Evolutionary conservation across 2,329 filamentous ascomycete genomes (phyloP).

Genomic region (Apiospora sp.): DNA sequence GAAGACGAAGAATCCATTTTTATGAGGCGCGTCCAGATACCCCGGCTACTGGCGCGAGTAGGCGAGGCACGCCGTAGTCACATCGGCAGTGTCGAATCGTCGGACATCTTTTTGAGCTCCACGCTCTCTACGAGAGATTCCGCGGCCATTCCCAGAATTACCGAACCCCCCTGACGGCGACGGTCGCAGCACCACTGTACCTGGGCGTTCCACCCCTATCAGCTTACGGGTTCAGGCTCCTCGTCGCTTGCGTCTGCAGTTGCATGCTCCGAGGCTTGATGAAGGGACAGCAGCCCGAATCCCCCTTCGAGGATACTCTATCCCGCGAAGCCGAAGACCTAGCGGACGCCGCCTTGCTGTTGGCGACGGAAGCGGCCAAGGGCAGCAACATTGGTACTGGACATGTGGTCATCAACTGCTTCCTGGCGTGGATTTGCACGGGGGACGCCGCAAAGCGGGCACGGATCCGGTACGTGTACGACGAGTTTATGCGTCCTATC

Average conservation of each 20-base stretch:
- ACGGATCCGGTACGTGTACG: neutral
- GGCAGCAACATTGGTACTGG: neutral
- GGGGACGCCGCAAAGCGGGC: neutral
- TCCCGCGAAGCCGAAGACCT: neutral
- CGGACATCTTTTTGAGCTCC: neutral
- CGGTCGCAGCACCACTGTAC: neutral
- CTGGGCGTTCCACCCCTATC: neutral
- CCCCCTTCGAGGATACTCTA: neutral
- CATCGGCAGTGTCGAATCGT: neutral
- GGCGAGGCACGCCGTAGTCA: neutral
- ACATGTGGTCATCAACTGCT: neutral
- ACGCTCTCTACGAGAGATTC: neutral
- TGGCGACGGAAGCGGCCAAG: neutral
- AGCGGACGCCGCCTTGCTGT: neutral
- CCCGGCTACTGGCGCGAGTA: neutral
- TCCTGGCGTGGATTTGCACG: neutral
- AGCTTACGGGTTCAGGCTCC: neutral
- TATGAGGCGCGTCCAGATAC: neutral
- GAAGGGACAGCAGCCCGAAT: neutral
- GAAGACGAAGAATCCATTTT: neutral
- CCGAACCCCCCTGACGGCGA: neutral
- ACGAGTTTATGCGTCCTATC: neutral
- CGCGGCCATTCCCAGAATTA: neutral
- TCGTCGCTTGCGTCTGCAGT: neutral
- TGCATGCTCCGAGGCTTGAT: neutral